Evolutionary conservation across 2,329 filamentous ascomycete species (phyloP).

Genomic region (Colletotrichum spinosum): DNA sequence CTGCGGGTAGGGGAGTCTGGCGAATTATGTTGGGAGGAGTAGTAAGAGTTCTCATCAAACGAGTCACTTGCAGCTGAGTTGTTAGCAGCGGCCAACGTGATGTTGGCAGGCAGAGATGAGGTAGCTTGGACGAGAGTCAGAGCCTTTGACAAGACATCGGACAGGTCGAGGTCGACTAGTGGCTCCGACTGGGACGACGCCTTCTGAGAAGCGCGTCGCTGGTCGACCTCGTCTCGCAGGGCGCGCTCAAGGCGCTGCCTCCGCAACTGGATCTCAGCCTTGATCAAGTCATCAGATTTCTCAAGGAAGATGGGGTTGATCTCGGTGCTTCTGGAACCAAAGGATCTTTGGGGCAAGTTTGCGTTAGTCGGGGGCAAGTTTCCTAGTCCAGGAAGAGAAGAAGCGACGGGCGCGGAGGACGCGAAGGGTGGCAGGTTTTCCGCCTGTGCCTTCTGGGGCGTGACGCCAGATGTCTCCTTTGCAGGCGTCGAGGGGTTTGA

Average conservation of each 20-base stretch:
- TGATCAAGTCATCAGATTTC: constrained; percentile 87
- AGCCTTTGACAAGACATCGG: constrained; percentile 78
- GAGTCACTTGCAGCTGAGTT: constrained; percentile 78
- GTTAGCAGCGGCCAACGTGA: constrained; percentile 59
- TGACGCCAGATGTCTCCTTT: constrained; percentile 8
- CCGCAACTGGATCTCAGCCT: constrained; percentile 83
- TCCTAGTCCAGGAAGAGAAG: constrained; percentile 44
- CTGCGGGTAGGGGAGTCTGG: constrained; percentile 63
- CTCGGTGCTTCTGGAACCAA: constrained; percentile 67
- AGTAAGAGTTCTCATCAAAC: constrained; percentile 94
- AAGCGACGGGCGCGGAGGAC: constrained; percentile 50
- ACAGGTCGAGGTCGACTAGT: constrained; percentile 75
- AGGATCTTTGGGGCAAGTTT: constrained; percentile 51
- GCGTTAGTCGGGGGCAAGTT: constrained; percentile 42
- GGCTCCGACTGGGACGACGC: constrained; percentile 59
- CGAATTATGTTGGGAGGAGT: constrained; percentile 93
- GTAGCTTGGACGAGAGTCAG: constrained; percentile 78
- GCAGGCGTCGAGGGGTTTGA: constrained; percentile 22
- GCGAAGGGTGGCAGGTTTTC: constrained; percentile 50
- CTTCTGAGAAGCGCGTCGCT: constrained; percentile 61
- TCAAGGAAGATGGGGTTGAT: constrained; percentile 87
- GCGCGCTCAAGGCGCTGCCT: constrained; percentile 83
- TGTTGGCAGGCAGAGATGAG: constrained; percentile 68
- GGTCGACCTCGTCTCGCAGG: constrained; percentile 82
- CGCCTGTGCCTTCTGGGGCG: constrained; percentile 37